phyloP scores from a whole-genome alignment of 495 filamentous ascomycete genomes.

The Trypethelium eluteriae region DNA sequence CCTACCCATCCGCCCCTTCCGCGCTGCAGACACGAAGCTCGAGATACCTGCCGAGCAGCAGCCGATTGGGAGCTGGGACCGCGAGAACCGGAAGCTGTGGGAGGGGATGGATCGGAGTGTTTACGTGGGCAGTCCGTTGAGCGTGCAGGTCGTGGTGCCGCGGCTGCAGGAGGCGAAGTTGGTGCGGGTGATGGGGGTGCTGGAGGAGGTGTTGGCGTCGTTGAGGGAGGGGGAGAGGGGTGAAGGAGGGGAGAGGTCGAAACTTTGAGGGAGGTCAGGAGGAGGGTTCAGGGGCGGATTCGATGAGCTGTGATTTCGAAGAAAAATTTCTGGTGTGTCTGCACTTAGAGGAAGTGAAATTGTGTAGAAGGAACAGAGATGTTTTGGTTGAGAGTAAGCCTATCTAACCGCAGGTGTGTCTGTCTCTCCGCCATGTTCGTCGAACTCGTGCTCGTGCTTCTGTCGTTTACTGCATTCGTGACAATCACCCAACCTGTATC shows the following conservation, averaged over 20 bases:
- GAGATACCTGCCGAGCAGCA: constrained; percentile 38
- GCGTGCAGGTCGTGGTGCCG: constrained; percentile 54
- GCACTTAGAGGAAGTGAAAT: no score
- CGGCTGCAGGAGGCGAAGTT: constrained; percentile 52
- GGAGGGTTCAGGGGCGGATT: background rate
- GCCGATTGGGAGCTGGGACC: constrained; percentile 50
- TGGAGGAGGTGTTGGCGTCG: constrained; percentile 30
- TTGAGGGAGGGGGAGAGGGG: constrained; percentile 11
- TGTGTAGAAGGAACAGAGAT: background rate
- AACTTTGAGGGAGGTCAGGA: background rate
- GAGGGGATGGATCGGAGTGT: constrained; percentile 43
- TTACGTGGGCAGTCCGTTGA: constrained; percentile 50
- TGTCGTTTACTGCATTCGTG: background rate
- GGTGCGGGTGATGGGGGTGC: constrained; percentile 47
- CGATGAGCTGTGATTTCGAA: background rate
- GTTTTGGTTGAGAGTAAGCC: background rate
- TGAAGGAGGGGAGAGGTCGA: background rate
- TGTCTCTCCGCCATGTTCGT: background rate
- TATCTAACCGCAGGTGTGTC: background rate
- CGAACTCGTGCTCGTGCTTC: background rate
- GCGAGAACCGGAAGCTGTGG: constrained; percentile 54
- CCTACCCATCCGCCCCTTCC: constrained; percentile 48
- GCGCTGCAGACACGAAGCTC: constrained; percentile 43
- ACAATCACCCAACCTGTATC: background rate
- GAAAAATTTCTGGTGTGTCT: no score